Base-by-base conservation (phyloP, 495 filamentous ascomycete species). In the Hypoxylon crocopeplum region DNA sequence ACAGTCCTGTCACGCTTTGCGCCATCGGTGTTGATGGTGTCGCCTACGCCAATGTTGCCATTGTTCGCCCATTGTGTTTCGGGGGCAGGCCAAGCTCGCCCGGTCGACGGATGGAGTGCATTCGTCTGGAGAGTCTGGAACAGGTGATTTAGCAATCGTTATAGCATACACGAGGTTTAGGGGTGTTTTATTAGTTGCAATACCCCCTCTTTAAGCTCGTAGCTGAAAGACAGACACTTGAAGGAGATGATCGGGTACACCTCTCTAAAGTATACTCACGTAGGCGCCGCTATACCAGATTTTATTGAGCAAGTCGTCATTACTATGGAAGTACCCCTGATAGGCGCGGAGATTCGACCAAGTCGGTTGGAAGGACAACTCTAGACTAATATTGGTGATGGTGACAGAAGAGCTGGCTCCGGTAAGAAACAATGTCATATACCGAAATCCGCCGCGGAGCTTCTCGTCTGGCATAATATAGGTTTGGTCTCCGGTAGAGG, bases 281-380 rank as follows among this genome's bases (percentile, higher is more conserved):
- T 86, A 88, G 19, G 84, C 83, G 19, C 83, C 83, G 30, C 79
- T 79, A 68, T 87, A 87, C 82, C 83, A 87, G 21, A 86, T 80
- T 19, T 74, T 74, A 53, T 87, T 86, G 37, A 88, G 74, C 17
- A 82, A 64, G 22, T 84, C 76, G 66, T 87, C 84, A 52, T 73
- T 79, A 56, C 75, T 80, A 56, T 86, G 78, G 51, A 87, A 88
- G 51, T 86, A 87, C 7, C 85, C 85, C 59, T 84, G 82, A 44
- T 87, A 86, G 3, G 83, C 84, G 16, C 72, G 72, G 12, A 86
- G 72, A 61, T 87, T 85, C 5, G 84, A 77, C 84, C 84, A 87
- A 3, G 85, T 87, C 5, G 86, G 86, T 42, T 86, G 82, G 51
- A 87, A 87, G 5, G 69, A 75, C 15, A 87, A 59, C 34, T 83